Evolutionary conservation across 2,329 filamentous ascomycete species (phyloP), one percentile per base, ranked within the genome.

Genomic region (Colletotrichum sp.): DNA sequence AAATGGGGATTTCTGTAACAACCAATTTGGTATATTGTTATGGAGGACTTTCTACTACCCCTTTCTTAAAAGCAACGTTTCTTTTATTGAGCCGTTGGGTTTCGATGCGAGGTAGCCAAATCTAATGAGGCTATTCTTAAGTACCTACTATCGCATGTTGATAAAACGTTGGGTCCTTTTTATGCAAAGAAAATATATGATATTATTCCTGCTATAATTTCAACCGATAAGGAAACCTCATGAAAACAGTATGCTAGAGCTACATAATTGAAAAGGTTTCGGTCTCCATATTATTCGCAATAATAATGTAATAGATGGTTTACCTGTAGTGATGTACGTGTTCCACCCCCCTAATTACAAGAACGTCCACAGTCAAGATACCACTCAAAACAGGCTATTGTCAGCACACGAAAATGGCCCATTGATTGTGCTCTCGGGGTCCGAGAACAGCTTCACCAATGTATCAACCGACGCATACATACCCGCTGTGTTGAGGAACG

Each of bases 141-240:
- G 2, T 39, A n/a, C n/a, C n/a, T n/a, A 12, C 3, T 44, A n/a
- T 44, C 5, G 5, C 8, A 44, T 2, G 39, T 2, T 6, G 9
- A n/a, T 10, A 1, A 2, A 44, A 1, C 5, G 36, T 39, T 8
- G 4, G 15, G 36, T 16, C 0, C 1, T 2, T 5, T 8, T 36
- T 16, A 39, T 2, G 2, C 8, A 16, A 9, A 18, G 0, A 39
- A 1, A 18, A 39, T 1, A 0, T 39, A 39, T 5, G 36, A 39
- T 1, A 9, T 2, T 39, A 4, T 39, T 18, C 15, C 15, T 8
- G 5, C 4, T 18, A 4, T 9, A 0, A 39, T 39, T 39, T 39
- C 36, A 18, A 39, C 15, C 8, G 36, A 5, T 1, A 39, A 18
- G 16, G 15, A 9, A 18, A 18, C 4, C 15, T 36, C 4, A 2